A percentile compares a stretch with the other conserved stretches of the same genome.
Conservation (phyloP, 305 asterid species). For the Fraxinus nigra region DNA sequence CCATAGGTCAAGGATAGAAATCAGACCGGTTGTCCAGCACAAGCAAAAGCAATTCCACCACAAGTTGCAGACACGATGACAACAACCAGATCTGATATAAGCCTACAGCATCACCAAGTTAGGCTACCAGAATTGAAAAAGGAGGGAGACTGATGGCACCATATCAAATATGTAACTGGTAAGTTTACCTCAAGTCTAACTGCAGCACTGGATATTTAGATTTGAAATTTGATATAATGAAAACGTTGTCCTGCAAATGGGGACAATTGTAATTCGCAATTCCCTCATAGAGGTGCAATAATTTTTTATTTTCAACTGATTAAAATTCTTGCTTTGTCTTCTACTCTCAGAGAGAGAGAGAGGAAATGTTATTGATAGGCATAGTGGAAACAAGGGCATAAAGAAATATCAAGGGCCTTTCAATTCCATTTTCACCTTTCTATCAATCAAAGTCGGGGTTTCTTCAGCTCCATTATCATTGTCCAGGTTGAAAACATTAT, state of each 20-base stretch:
- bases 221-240: constrained; percentile 95
- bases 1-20: constrained; percentile 26
- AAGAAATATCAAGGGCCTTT: constrained; percentile 9
- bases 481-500: constrained; percentile 88
- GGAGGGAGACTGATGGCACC: constrained; percentile 7
- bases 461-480: constrained; percentile 98
- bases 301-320: constrained; percentile 4
- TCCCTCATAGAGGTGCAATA: constrained; percentile 10
- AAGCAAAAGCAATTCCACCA: constrained; percentile 99
- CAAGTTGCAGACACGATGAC: constrained; percentile 99
- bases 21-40: constrained; percentile 99
- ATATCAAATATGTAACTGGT: constrained; percentile 15
- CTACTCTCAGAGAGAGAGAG: background rate
- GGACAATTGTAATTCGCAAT: constrained; percentile 6
- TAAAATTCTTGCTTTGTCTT: constrained; percentile 1
- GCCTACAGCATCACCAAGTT: constrained; percentile 49
- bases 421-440: constrained; percentile 59
- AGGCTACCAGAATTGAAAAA: constrained; percentile 23
- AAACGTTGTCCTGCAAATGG: constrained; percentile 79
- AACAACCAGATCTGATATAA: constrained; percentile 94
- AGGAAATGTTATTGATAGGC: background rate
- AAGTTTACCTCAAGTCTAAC: constrained; percentile 77
- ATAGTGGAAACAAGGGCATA: background rate
- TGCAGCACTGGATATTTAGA: constrained; percentile 94
- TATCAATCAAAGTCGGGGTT: constrained; percentile 88